A percentile compares a stretch with the other conserved stretches of the same genome.
phyloP scores from a whole-genome alignment of 345 rosid species.

The Gossypium herbaceum region DNA sequence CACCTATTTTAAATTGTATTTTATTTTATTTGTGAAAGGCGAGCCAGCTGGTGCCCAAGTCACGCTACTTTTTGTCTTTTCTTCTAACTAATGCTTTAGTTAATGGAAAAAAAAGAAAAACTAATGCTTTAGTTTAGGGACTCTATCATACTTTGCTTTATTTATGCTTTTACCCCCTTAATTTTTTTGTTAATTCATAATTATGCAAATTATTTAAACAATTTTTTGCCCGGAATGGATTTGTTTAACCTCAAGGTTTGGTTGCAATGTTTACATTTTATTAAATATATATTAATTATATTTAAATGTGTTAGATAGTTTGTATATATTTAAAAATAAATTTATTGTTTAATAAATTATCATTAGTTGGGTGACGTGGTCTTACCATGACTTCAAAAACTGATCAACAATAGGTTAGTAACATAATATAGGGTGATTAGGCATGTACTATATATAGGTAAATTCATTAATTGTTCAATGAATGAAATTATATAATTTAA shows the following conservation, averaged over 20 bases:
- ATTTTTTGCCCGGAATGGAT: not conserved
- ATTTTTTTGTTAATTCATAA: not conserved
- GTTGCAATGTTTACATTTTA: not conserved
- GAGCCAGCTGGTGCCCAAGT: conserved; percentile 42
- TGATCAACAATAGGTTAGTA: too few relatives aligned
- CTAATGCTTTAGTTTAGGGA: conserved; percentile 16
- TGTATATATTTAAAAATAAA: too few relatives aligned
- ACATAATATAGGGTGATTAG: not conserved
- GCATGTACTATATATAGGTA: too few relatives aligned
- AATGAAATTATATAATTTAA: too few relatives aligned
- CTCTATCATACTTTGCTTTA: not conserved
- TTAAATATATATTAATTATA: not conserved
- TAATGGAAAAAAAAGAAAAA: not conserved
- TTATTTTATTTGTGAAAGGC: conserved; percentile 16
- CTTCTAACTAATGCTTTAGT: conserved; percentile 22
- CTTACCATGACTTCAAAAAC: too few relatives aligned
- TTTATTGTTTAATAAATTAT: too few relatives aligned
- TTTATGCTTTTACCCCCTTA: not conserved
- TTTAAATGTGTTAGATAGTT: too few relatives aligned
- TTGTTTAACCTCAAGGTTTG: not conserved
- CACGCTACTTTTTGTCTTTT: conserved; percentile 41
- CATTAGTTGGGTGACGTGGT: too few relatives aligned
- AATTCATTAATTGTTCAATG: too few relatives aligned
- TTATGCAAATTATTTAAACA: not conserved
- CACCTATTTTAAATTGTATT: not conserved